These are phyloP conservation scores for Flaveria bidentis DNA, from an alignment of 129 eudicot genomes.

Conservation along the genomic window DNA sequence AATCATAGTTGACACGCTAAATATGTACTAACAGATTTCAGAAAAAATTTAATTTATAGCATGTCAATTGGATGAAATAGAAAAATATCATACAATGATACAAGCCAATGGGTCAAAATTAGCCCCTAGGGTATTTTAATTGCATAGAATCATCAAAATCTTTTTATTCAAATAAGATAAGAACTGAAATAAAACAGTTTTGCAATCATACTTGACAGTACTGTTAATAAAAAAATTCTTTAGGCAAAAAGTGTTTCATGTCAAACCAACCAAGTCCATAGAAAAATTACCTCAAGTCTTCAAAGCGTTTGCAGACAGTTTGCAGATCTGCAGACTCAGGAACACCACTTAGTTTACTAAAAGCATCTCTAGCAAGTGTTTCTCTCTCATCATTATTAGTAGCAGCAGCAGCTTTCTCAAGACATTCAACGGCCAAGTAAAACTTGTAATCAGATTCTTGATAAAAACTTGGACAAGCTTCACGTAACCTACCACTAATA, in stretches of 20 bases:
- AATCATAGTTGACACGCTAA: background rate
- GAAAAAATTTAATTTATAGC: background rate
- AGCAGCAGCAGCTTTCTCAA: conserved; percentile 92
- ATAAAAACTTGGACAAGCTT: conserved; percentile 96
- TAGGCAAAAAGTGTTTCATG: background rate
- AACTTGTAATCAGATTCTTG: conserved; percentile 95
- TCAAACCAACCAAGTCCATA: background rate
- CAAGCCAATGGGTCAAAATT: background rate
- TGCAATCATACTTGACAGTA: conserved; percentile 7
- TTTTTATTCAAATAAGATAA: background rate
- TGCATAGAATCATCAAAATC: background rate
- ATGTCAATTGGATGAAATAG: background rate
- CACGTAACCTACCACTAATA: conserved; percentile 79
- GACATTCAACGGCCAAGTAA: conserved; percentile 92
- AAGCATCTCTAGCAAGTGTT: conserved; percentile 88
- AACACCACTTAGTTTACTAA: conserved; percentile 73
- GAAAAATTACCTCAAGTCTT: conserved; percentile 68
- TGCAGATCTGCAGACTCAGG: conserved; percentile 98
- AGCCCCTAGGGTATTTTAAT: background rate
- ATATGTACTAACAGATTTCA: background rate
- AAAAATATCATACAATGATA: background rate
- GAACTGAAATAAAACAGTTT: background rate
- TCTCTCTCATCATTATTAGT: conserved; percentile 70
- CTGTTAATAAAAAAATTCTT: background rate
- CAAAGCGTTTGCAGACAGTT: conserved; percentile 91